Base-by-base conservation (phyloP, 1,284 basidiomycete species). In the Trametes pubescens region DNA sequence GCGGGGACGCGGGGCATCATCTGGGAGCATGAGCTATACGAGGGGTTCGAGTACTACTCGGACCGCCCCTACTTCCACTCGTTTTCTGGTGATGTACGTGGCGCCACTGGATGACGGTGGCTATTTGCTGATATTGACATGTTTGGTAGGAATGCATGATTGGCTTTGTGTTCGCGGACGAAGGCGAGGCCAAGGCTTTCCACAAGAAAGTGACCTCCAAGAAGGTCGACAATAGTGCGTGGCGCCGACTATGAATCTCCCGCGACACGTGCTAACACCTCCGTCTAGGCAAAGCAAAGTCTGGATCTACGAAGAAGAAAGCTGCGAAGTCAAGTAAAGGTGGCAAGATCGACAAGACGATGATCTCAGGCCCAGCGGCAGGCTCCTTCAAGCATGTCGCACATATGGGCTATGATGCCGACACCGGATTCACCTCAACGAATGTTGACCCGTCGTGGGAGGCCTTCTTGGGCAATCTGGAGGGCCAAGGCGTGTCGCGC, bases 381-480 rank as follows among this genome's bases (percentile, higher is more conserved):
- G 91, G 90, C 21, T 92, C 92, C 4, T 98, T 98, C 82, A 86
- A 89, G 68, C 96, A 99, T 74, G 86, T 98, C 49, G 95, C 93
- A 0, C 96, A 98, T 75, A 98, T 99, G 93, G 96, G 96, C 26
- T 98, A 93, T 76, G 93, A 97, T 70, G 77, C 87, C 0, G 89
- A 97, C 70, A 87, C 89, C 44, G 96, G 96, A 5, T 98, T 96
- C 77, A 91, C 90, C 0, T 92, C 92, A 1, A 85, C 85, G 38
- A 93, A 94, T 65, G 93, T 98, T n/a, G 97, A 99, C 77, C 90
- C 94, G 4, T 94, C 91, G 9, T 99, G 97, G 97, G 84, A 90
- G 62, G 82, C 89, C 0, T 80, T 99, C 61, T 83, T 99, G 2
- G 84, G 82, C 26, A 84, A 89, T 70, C 83, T 99, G 4, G 86